These are phyloP conservation scores for Scedosporium aurantiacum DNA, from an alignment of 2,329 filamentous ascomycete genomes.

Conservation along the genomic window DNA sequence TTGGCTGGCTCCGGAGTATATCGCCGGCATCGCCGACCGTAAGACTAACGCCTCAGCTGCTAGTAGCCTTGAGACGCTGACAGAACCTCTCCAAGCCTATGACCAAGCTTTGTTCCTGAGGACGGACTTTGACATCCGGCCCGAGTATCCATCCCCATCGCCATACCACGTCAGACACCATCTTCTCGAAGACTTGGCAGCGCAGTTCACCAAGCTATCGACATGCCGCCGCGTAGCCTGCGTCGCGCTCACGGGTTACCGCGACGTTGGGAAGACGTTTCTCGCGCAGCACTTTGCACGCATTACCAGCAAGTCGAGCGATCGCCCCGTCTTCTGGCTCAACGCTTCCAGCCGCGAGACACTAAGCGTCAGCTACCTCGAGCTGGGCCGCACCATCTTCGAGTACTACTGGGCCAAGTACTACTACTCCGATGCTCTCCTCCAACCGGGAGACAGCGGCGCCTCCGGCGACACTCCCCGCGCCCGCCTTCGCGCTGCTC, in stretches of 20 bases:
- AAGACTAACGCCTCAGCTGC: not conserved
- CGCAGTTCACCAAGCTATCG: not conserved
- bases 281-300: constrained; percentile 1
- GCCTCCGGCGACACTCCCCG: not conserved
- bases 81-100: not conserved
- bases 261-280: not conserved
- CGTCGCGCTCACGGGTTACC: not conserved
- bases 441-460: not conserved
- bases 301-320: not conserved
- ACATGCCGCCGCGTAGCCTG: not conserved
- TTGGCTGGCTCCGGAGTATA: not conserved
- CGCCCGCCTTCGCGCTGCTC: not conserved
- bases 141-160: not conserved
- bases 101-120: not conserved
- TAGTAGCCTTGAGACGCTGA: not conserved
- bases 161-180: not conserved
- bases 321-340: constrained; percentile 4
- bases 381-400: not conserved
- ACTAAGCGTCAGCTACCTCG: constrained; percentile 3
- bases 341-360: constrained; percentile 5
- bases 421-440: not conserved
- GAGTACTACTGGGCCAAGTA: constrained; percentile 6
- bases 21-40: not conserved
- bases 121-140: constrained; percentile 2
- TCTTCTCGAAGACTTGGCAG: not conserved